Evolutionary conservation across 2,329 filamentous ascomycete genomes (phyloP).

Genomic region (Clonostachys rhizophaga): DNA sequence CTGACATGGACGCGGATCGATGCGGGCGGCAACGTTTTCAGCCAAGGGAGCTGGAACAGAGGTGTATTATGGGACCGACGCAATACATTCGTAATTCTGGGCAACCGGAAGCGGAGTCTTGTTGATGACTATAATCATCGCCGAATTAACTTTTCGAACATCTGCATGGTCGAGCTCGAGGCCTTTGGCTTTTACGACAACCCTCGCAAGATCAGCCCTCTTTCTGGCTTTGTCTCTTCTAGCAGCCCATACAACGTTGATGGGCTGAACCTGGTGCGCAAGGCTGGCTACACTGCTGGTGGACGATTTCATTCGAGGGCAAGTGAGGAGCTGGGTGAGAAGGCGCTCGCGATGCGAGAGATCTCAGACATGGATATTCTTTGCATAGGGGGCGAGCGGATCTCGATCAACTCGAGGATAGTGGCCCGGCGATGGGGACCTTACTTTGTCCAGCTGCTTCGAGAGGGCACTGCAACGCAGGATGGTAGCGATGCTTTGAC

Average conservation of each 20-base stretch:
- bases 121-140: constrained; percentile 98
- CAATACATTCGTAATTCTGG: constrained; percentile 93
- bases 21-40: constrained; percentile 89
- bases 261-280: constrained; percentile 51
- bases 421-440: constrained; percentile 88
- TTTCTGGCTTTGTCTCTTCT: constrained; percentile 80
- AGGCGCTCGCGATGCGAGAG: constrained; percentile 75
- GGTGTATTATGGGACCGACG: constrained; percentile 89
- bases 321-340: constrained; percentile 80
- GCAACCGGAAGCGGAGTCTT: constrained; percentile 86
- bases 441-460: constrained; percentile 88
- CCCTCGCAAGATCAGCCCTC: constrained; percentile 70
- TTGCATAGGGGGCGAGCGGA: constrained; percentile 83
- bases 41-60: constrained; percentile 95
- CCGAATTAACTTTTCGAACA: constrained; percentile 93
- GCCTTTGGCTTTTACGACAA: constrained; percentile 98
- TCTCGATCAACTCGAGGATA: constrained; percentile 89
- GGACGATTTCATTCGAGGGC: constrained; percentile 72
- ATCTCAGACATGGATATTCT: constrained; percentile 95
- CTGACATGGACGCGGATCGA: constrained; percentile 95
- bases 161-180: constrained; percentile 95
- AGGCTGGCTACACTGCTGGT: constrained; percentile 63
- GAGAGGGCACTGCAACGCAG: constrained; percentile 70
- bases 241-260: constrained; percentile 64
- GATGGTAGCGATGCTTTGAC: constrained; percentile 73